These are phyloP conservation scores for Xylaria intraflava DNA, from an alignment of 495 filamentous ascomycete species.

Conservation along the genomic window DNA sequence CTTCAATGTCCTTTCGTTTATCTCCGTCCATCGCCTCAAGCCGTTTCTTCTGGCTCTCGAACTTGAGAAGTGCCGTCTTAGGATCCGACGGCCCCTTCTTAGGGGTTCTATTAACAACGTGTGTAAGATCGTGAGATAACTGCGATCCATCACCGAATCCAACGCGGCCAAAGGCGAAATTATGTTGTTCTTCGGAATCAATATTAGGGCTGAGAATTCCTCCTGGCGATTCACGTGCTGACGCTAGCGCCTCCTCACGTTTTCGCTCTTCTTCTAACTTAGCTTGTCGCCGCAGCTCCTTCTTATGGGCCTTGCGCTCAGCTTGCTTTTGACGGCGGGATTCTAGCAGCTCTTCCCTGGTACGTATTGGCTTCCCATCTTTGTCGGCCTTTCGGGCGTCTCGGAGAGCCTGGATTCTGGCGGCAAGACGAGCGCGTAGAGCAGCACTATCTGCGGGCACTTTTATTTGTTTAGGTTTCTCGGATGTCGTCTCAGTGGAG, in stretches of 20 bases:
- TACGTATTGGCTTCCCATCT: slow-evolving; percentile 71
- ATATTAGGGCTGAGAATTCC: slow-evolving; percentile 63
- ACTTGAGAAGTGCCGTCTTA: slow-evolving; percentile 61
- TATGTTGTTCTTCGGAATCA: slow-evolving; percentile 45
- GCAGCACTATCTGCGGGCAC: slow-evolving; percentile 57
- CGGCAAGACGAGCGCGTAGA: slow-evolving; percentile 67
- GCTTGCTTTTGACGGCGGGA: slow-evolving; percentile 78
- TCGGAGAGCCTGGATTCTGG: slow-evolving; percentile 74
- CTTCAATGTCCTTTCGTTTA: slow-evolving; percentile 76
- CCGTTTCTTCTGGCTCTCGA: slow-evolving; percentile 65
- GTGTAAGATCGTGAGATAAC: slow-evolving; percentile 58
- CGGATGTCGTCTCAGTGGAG: slow-evolving; percentile 51
- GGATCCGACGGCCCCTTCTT: slow-evolving; percentile 74
- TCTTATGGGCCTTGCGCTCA: slow-evolving; percentile 78
- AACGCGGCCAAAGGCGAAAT: slow-evolving; percentile 78
- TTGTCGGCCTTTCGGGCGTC: slow-evolving; percentile 77
- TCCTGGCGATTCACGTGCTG: slow-evolving; percentile 51
- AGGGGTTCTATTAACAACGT: slow-evolving; percentile 50
- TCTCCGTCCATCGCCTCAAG: slow-evolving; percentile 62
- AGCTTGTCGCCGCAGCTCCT: slow-evolving; percentile 64
- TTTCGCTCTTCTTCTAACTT: slow-evolving; percentile 67
- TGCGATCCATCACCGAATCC: slow-evolving; percentile 79
- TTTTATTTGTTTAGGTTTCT: slow-evolving; percentile 48
- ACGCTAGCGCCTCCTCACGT: slow-evolving; percentile 60
- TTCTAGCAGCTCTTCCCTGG: slow-evolving; percentile 84